These are phyloP conservation scores for Nidularia pulvinata DNA, from an alignment of 768 basidiomycete genomes.

Conservation along the genomic window DNA sequence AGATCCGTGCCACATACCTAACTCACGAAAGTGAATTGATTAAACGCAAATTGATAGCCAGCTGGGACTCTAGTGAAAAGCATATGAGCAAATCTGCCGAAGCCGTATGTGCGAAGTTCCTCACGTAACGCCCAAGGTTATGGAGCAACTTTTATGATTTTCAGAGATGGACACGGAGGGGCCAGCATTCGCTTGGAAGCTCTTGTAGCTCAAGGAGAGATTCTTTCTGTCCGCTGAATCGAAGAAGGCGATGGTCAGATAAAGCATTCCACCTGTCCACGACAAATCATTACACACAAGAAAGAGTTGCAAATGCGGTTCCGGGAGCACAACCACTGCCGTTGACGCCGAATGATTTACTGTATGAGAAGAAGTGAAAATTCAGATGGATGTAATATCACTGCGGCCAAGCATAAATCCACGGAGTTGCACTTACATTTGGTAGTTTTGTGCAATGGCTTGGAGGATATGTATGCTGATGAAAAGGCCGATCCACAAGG, in stretches of 20 bases:
- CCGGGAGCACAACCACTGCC: conserved; percentile 15
- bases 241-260: neutral
- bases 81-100: neutral
- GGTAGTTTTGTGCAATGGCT: conserved; percentile 3
- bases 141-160: conserved; percentile 13
- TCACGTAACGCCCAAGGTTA: conserved; percentile 16
- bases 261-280: neutral
- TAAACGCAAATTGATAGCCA: conserved; percentile 19
- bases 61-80: conserved; percentile 8
- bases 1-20: no score
- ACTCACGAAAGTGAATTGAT: conserved; percentile 12
- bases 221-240: conserved; percentile 8
- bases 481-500: conserved; percentile 2
- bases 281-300: conserved; percentile 3
- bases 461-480: conserved; percentile 2
- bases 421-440: conserved; percentile 1
- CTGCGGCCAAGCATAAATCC: no score
- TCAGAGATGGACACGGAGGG: conserved; percentile 8
- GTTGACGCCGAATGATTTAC: conserved; percentile 3
- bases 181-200: conserved; percentile 13
- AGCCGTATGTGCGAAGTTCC: neutral
- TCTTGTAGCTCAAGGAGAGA: conserved; percentile 9
- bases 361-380: neutral
- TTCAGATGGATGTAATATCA: no score
- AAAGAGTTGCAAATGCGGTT: conserved; percentile 6